A percentile compares a stretch with the other conserved stretches of the same genome.
phyloP scores from a whole-genome alignment of 2,329 filamentous ascomycete species.

The Paracamarosporium sp. region DNA sequence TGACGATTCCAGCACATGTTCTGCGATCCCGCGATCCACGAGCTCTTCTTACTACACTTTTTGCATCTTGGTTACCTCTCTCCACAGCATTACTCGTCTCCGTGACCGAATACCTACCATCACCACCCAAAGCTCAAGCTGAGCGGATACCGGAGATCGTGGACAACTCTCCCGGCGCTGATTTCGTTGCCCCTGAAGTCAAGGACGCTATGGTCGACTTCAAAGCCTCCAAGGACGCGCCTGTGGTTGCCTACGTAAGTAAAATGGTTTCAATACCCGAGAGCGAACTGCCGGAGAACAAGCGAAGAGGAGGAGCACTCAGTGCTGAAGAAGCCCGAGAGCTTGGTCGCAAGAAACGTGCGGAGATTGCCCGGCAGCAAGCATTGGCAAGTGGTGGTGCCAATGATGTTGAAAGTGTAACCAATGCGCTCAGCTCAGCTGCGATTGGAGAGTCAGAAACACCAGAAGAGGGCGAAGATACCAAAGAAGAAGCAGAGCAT shows the following conservation, averaged over 20 bases:
- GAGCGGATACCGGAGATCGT: slow-evolving; percentile 81
- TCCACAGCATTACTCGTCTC: slow-evolving; percentile 93
- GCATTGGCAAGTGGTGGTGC: slow-evolving; percentile 56
- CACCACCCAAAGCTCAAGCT: slow-evolving; percentile 80
- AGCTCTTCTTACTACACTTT: slow-evolving; percentile 83
- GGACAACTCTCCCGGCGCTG: slow-evolving; percentile 77
- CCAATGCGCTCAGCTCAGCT: slow-evolving; percentile 66
- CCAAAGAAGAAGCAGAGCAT: slow-evolving; percentile 78
- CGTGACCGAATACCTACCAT: slow-evolving; percentile 89
- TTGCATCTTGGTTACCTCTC: slow-evolving; percentile 87
- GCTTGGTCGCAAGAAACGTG: slow-evolving; percentile 84
- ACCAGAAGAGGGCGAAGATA: slow-evolving; percentile 49
- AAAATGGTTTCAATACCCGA: slow-evolving; percentile 97
- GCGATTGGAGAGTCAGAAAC: slow-evolving; percentile 57
- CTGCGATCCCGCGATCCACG: slow-evolving; percentile 83
- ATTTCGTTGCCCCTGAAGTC: slow-evolving; percentile 71
- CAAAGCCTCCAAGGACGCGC: slow-evolving; percentile 71
- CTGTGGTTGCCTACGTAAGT: slow-evolving; percentile 92
- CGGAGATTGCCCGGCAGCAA: slow-evolving; percentile 83
- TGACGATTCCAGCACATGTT: slow-evolving; percentile 85
- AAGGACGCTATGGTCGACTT: slow-evolving; percentile 85
- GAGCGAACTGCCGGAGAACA: slow-evolving; percentile 89
- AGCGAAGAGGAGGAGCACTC: slow-evolving; percentile 70
- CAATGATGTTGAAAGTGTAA: slow-evolving; percentile 60
- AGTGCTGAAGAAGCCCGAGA: slow-evolving; percentile 91